A percentile compares a stretch with the other conserved stretches of the same genome.
phyloP scores from a whole-genome alignment of 495 filamentous ascomycete species.

The Tuber umbilicatum region DNA sequence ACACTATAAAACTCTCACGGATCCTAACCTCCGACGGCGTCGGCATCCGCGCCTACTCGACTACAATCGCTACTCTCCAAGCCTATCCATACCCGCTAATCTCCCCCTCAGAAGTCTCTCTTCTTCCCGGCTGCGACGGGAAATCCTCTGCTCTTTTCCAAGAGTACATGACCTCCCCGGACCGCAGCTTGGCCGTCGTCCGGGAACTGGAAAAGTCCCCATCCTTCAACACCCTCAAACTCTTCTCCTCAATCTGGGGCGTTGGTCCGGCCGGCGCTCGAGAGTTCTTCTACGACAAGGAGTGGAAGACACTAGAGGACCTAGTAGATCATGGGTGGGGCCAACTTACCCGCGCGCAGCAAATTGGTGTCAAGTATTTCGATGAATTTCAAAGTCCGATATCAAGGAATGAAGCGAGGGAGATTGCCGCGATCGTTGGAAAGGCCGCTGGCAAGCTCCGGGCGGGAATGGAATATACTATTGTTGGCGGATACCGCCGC shows the following conservation, averaged over 20 bases:
- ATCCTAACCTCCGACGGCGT: conserved; percentile 66
- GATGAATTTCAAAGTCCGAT: conserved; percentile 70
- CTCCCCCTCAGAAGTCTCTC: conserved; percentile 55
- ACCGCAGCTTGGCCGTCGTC: conserved; percentile 56
- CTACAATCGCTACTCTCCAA: conserved; percentile 70
- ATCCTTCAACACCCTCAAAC: conserved; percentile 55
- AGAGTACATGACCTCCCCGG: conserved; percentile 58
- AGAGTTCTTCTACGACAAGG: conserved; percentile 70
- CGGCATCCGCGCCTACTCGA: conserved; percentile 81
- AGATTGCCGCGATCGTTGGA: conserved; percentile 57
- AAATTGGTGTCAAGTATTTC: conserved; percentile 94
- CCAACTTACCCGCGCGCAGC: conserved; percentile 66
- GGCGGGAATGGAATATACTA: conserved; percentile 59
- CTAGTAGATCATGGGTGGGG: conserved; percentile 78
- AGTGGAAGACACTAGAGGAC: conserved; percentile 76
- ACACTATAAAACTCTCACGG: conserved; percentile 66
- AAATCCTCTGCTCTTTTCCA: conserved; percentile 75
- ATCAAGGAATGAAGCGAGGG: conserved; percentile 64
- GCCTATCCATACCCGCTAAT: conserved; percentile 68
- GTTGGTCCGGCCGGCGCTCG: conserved; percentile 76
- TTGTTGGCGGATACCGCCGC: conserved; percentile 80
- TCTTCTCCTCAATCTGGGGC: conserved; percentile 81
- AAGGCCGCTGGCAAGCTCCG: conserved; percentile 54
- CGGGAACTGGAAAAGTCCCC: conserved; percentile 58
- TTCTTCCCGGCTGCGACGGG: conserved; percentile 70